Evolutionary conservation across 2,329 filamentous ascomycete species (phyloP).

Genomic region (Fusarium chaquense): DNA sequence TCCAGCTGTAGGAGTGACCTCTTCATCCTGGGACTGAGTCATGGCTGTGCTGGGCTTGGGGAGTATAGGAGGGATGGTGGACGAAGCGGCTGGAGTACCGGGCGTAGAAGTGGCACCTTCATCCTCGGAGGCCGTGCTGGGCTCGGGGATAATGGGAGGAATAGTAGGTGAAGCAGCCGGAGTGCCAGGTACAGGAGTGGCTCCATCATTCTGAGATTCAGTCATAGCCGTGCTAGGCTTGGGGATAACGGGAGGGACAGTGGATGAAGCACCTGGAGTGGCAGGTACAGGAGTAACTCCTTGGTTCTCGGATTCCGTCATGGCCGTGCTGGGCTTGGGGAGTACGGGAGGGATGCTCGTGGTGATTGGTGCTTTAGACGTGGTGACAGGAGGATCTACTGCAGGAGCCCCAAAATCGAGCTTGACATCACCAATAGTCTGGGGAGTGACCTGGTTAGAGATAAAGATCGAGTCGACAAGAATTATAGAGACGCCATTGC

Average conservation of each 20-base stretch:
- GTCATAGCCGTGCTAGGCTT: too few species aligned
- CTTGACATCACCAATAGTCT: constrained; percentile 12
- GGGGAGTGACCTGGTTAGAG: constrained; percentile 29
- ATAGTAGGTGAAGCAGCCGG: not conserved
- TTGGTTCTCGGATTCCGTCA: rapidly evolving
- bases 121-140: not conserved
- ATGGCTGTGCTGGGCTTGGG: not conserved
- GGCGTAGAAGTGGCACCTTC: not conserved
- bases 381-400: not conserved
- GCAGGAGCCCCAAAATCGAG: constrained; percentile 1
- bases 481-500: not conserved
- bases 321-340: too few species aligned
- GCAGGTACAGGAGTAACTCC: rapidly evolving
- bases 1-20: not conserved
- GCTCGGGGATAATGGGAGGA: not conserved
- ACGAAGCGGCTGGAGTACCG: not conserved
- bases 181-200: too few species aligned
- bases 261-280: too few species aligned
- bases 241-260: too few species aligned
- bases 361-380: not conserved
- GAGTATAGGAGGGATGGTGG: too few species aligned
- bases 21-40: not conserved
- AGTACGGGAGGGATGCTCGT: too few species aligned
- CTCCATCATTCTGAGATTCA: rapidly evolving
- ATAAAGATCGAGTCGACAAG: constrained; percentile 25